Evolutionary conservation across 257 asterid genomes (phyloP).

Genomic region (Solanum arcanum): DNA sequence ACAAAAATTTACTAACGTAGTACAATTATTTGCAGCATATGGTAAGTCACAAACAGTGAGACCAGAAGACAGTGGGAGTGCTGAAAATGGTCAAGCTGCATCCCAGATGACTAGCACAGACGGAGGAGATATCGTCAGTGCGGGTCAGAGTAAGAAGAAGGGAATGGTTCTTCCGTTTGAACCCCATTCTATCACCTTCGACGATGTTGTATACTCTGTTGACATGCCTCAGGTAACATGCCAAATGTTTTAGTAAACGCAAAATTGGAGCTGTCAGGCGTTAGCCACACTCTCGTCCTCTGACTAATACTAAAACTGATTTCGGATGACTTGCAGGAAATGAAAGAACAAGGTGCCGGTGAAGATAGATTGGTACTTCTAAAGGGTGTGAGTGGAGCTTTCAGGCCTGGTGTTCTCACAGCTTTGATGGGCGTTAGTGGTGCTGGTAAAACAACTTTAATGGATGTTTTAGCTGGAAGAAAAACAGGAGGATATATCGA

Average conservation of each 20-base stretch:
- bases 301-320: neutral
- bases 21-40: constrained; percentile 29
- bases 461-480: constrained; percentile 69
- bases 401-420: constrained; percentile 54
- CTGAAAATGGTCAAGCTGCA: neutral
- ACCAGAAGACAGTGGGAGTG: constrained; percentile 18
- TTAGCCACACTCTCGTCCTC: neutral
- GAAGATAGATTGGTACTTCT: constrained; percentile 46
- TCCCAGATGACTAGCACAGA: neutral
- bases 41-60: constrained; percentile 31
- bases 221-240: constrained; percentile 78
- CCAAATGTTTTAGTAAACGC: neutral
- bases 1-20: neutral
- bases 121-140: constrained; percentile 17
- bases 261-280: neutral
- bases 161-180: constrained; percentile 96
- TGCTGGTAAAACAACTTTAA: constrained; percentile 67
- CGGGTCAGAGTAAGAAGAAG: constrained; percentile 16
- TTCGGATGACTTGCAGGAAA: constrained; percentile 33
- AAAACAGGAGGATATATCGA: constrained; percentile 59
- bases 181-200: constrained; percentile 82
- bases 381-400: constrained; percentile 55
- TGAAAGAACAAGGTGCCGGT: constrained; percentile 41
- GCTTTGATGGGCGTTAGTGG: constrained; percentile 77
- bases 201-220: constrained; percentile 60